Base-by-base conservation (phyloP, 371 early-diverging fungal genomes). In the Sanchytrium tribonematis region DNA sequence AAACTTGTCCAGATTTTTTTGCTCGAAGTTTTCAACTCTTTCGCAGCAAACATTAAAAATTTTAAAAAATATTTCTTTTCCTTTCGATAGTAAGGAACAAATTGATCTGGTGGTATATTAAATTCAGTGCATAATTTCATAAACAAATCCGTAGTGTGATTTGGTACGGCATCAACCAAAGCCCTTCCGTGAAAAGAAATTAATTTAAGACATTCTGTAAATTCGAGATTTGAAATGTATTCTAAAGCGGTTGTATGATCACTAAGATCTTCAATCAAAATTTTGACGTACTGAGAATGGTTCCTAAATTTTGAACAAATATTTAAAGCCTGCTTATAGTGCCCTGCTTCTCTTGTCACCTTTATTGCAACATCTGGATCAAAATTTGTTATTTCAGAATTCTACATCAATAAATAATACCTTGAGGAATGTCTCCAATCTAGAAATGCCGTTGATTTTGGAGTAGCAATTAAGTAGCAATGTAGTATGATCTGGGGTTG, bases 401-500 rank as follows among this genome's bases (percentile, higher is more conserved):
- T n/a, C n/a, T n/a, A 86, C 83, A 17, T 81, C 80, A 69, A 83
- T 85, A 12, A 83, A 82, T 12, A 72, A 31, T 30, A 22, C 66
- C 80, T 88, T 86, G 71, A 96, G 86, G 72, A 96, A 93, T 72
- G 83, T 82, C 74, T 89, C 88, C 28, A 91, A 77, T 16, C 84
- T 76, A 65, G 82, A 81, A 12, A 85, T 85, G 76, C 90, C 92
- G 73, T 88, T 87, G 22, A 91, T 80, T 74, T 94, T 93, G 28
- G 94, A 89, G 75, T 94, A 96, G 80, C 97, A 96, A 73, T 92
- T 93, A n/a, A 96, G 79, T 30, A 96, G 76, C 66, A 94, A 75
- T 0, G 94, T 93, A 0, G 93, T 93, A 75, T 94, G 94, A 74
- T 93, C 93, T 17, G 86, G 81, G 69, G 88, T 91, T 0, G 94